Evolutionary conservation across 106 monocot genomes (phyloP).

Genomic region (Dioscorea zingiberensis): DNA sequence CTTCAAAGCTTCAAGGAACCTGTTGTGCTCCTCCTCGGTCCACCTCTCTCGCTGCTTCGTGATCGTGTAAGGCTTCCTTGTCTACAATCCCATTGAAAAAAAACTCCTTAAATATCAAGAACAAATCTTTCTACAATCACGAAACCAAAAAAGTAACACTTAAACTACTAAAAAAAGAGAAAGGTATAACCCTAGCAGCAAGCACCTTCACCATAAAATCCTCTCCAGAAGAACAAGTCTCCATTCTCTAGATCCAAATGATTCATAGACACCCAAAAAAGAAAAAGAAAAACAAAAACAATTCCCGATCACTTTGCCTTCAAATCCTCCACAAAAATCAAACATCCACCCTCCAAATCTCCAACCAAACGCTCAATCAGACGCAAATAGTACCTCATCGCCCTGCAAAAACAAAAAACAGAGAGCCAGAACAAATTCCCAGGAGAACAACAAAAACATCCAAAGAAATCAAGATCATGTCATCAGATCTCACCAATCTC

Average conservation of each 20-base stretch:
- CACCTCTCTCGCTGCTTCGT: conserved; percentile 88
- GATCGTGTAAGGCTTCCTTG: conserved; percentile 85
- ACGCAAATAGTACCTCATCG: conserved; percentile 44
- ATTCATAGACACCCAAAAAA: background rate
- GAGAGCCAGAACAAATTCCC: background rate
- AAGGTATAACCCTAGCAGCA: background rate
- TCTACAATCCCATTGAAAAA: conserved; percentile 10
- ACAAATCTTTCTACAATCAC: background rate
- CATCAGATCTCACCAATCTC: conserved; percentile 2
- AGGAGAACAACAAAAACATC: background rate
- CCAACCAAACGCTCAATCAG: conserved; percentile 31
- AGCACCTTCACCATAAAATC: conserved; percentile 52
- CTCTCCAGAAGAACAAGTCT: conserved; percentile 52
- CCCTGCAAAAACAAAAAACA: background rate
- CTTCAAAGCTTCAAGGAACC: conserved; percentile 74
- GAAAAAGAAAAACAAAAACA: too few relatives aligned
- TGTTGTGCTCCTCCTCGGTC: conserved; percentile 77
- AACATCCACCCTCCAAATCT: conserved; percentile 26
- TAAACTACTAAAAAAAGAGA: background rate
- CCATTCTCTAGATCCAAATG: conserved; percentile 25
- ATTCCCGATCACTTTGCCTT: conserved; percentile 15
- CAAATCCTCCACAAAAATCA: conserved; percentile 47
- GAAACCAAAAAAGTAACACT: background rate
- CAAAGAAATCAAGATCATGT: conserved; percentile 3
- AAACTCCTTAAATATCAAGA: background rate